Evolutionary conservation across 2,329 filamentous ascomycete species (phyloP).

Genomic region (Cyanodermella asteris): DNA sequence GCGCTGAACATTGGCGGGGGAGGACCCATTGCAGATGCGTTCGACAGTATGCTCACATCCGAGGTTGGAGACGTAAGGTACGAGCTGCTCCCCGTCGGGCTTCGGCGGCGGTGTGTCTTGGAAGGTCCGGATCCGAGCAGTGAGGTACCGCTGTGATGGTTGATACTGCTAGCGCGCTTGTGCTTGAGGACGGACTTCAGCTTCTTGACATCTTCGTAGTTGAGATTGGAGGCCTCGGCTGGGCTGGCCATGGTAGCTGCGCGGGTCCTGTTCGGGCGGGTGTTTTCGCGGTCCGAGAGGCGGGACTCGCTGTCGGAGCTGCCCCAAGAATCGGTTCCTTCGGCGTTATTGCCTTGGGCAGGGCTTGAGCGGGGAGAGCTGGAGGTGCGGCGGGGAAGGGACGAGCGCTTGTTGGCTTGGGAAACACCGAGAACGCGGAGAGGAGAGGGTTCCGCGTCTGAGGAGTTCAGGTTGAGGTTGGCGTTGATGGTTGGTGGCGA

Average conservation of each 20-base stretch:
- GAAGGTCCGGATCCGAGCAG: too few relatives aligned
- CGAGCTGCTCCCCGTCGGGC: slow-evolving; percentile 30
- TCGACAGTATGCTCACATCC: too few relatives aligned
- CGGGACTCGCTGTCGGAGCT: slow-evolving; percentile 1
- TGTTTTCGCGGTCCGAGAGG: slow-evolving; percentile 11
- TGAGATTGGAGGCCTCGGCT: slow-evolving; percentile 5
- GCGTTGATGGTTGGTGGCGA: slow-evolving; percentile 42
- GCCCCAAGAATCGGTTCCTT: slow-evolving; percentile 26
- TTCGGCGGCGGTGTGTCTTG: slow-evolving; percentile 32
- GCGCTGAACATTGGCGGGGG: slow-evolving; percentile 41
- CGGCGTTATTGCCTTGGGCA: slow-evolving; percentile 32
- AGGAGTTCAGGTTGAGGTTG: slow-evolving; percentile 34
- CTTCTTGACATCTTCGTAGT: too few relatives aligned
- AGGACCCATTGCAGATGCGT: slow-evolving; percentile 27
- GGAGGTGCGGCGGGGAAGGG: slow-evolving; percentile 17
- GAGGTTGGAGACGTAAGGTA: too few relatives aligned
- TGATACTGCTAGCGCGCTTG: slow-evolving; percentile 9
- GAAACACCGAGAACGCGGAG: slow-evolving; percentile 30
- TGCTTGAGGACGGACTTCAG: not conserved
- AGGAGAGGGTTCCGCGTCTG: slow-evolving; percentile 29
- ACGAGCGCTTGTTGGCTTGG: slow-evolving; percentile 26
- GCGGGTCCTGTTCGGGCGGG: slow-evolving; percentile 17
- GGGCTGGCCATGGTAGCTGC: slow-evolving; percentile 13
- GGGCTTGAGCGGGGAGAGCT: slow-evolving; percentile 18
- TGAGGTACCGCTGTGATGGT: too few relatives aligned